phyloP scores from a whole-genome alignment of 2,329 filamentous ascomycete genomes.

The Acephala macrosclerotiorum region DNA sequence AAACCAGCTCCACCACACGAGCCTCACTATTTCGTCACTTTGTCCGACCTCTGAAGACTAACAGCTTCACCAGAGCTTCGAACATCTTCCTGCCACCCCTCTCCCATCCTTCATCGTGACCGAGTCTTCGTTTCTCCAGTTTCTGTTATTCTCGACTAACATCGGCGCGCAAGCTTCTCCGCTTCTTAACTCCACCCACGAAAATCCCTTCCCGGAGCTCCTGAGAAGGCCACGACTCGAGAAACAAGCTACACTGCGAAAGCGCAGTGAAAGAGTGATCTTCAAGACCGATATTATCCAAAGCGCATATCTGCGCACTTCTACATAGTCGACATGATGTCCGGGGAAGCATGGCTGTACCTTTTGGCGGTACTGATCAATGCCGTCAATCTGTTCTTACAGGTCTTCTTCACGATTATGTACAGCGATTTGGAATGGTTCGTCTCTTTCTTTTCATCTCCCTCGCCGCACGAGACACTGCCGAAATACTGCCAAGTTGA shows the following conservation, averaged over 20 bases:
- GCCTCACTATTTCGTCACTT: constrained; percentile 37
- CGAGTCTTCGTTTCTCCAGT: constrained; percentile 4
- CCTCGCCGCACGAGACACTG: background rate
- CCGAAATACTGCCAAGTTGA: background rate
- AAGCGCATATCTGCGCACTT: background rate
- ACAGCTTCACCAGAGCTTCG: constrained; percentile 30
- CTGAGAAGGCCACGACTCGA: constrained; percentile 12
- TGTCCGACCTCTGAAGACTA: constrained; percentile 25
- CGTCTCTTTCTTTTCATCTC: constrained; percentile 48
- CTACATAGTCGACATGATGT: constrained; percentile 69
- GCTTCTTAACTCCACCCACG: constrained; percentile 12
- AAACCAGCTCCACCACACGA: constrained; percentile 29
- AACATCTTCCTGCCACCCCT: constrained; percentile 12
- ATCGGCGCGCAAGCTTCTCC: constrained; percentile 13
- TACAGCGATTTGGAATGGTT: constrained; percentile 99
- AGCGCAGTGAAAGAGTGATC: constrained; percentile 17
- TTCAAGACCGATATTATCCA: background rate
- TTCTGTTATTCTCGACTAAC: constrained; percentile 1
- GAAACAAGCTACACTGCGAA: constrained; percentile 18
- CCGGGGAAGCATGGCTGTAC: constrained; percentile 98
- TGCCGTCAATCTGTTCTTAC: constrained; percentile 98
- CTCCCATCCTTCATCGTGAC: background rate
- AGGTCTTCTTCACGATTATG: constrained; percentile 99
- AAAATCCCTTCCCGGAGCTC: constrained; percentile 25
- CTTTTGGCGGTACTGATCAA: constrained; percentile 98